A percentile compares a stretch with the other conserved stretches of the same genome.
Evolutionary conservation across 768 basidiomycete species (phyloP).

Genomic region (Psilocybe azurescens): DNA sequence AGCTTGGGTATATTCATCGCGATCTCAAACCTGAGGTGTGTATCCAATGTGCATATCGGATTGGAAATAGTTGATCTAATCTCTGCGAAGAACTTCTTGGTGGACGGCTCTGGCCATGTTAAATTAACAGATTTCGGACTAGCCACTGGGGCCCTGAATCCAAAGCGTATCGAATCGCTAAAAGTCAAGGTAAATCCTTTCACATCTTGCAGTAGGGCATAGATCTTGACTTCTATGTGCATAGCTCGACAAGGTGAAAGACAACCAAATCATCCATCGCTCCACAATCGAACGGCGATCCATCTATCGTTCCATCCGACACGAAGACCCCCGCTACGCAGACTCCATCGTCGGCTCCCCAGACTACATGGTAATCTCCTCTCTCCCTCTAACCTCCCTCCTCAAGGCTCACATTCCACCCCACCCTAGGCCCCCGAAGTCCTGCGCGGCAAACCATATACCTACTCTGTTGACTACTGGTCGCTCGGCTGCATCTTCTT

Average conservation of each 20-base stretch:
- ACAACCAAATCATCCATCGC: slow-evolving; percentile 86
- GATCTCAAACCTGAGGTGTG: slow-evolving; percentile 96
- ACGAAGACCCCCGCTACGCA: slow-evolving; percentile 91
- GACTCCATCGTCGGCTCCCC: slow-evolving; percentile 98
- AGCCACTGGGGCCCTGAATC: slow-evolving; percentile 95
- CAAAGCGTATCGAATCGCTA: slow-evolving; percentile 91
- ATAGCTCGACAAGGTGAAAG: slow-evolving; percentile 96
- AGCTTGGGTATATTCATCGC: slow-evolving; percentile 97
- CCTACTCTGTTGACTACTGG: slow-evolving; percentile 98
- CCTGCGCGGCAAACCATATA: slow-evolving; percentile 92
- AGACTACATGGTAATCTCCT: slow-evolving; percentile 83
- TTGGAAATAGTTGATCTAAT: background rate
- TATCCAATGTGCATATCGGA: background rate
- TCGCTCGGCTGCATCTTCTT: slow-evolving; percentile 98
- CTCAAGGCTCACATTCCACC: background rate
- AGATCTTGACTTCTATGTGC: background rate
- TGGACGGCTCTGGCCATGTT: slow-evolving; percentile 95
- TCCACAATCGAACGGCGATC: slow-evolving; percentile 95
- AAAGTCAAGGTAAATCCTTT: slow-evolving; percentile 76
- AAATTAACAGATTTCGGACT: slow-evolving; percentile 98
- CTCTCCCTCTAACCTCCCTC: background rate
- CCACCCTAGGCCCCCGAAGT: slow-evolving; percentile 76
- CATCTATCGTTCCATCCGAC: slow-evolving; percentile 90
- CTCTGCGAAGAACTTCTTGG: slow-evolving; percentile 83
- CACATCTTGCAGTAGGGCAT: background rate